These are phyloP conservation scores for Sarcomyxa edulis DNA, from an alignment of 768 basidiomycete species.

Conservation along the genomic window DNA sequence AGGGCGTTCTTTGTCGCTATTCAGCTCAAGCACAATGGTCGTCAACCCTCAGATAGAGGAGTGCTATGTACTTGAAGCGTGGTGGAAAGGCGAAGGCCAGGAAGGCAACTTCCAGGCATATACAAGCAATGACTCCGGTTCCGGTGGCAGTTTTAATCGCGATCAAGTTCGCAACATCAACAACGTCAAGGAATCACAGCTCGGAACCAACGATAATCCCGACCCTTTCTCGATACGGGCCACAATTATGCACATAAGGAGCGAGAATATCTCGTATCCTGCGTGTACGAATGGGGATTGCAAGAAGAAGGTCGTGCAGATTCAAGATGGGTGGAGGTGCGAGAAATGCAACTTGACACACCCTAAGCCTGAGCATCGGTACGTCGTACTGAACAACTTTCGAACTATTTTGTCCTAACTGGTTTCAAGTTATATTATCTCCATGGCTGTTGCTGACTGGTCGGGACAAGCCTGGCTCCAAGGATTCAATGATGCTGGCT, in stretches of 20 bases:
- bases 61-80: constrained; percentile 81
- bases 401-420: no score
- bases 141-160: constrained; percentile 54
- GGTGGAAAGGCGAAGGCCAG: constrained; percentile 78
- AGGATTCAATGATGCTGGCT: constrained; percentile 91
- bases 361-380: constrained; percentile 78
- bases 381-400: no score
- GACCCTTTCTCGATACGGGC: constrained; percentile 81
- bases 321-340: constrained; percentile 76
- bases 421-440: constrained; percentile 63
- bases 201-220: constrained; percentile 70
- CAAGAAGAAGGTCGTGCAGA: constrained; percentile 83
- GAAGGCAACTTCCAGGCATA: constrained; percentile 68
- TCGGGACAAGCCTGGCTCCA: constrained; percentile 90
- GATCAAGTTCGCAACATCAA: constrained; percentile 66
- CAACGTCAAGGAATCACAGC: constrained; percentile 73
- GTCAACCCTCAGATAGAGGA: constrained; percentile 91
- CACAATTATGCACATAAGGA: constrained; percentile 84
- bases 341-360: constrained; percentile 85
- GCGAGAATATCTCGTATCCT: constrained; percentile 79
- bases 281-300: constrained; percentile 80
- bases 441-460: constrained; percentile 85
- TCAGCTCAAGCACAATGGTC: constrained; percentile 75
- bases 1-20: constrained; percentile 85
- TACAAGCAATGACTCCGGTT: constrained; percentile 33